Percentiles rank a stretch among this genome's conserved stretches.
Evolutionary conservation across 1,284 basidiomycete genomes (phyloP).

Genomic region (Tylopilus orsonianus): DNA sequence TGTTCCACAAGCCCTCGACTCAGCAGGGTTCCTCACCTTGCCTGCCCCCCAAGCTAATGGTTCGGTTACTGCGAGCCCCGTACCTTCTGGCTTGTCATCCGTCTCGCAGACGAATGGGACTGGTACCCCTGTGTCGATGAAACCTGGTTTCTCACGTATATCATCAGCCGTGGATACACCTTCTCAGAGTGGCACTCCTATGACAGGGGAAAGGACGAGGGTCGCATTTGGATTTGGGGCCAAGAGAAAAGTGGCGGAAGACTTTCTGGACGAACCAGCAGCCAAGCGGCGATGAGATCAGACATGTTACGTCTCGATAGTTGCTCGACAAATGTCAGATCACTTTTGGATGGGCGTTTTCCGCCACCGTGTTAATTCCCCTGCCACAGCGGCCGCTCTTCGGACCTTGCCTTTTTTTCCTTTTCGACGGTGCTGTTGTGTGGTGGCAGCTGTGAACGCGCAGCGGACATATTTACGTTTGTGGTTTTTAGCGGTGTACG

Average conservation of each 20-base stretch:
- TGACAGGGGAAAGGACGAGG: conserved; percentile 62
- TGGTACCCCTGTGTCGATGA: conserved; percentile 61
- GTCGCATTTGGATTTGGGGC: conserved; percentile 72
- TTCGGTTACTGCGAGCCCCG: conserved; percentile 42
- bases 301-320: no score
- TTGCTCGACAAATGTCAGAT: no score
- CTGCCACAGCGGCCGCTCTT: no score
- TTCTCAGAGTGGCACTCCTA: conserved; percentile 52
- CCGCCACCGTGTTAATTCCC: neutral
- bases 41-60: conserved; percentile 53
- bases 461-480: no score
- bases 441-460: neutral
- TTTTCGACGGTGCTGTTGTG: neutral
- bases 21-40: conserved; percentile 66
- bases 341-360: neutral
- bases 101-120: conserved; percentile 38
- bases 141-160: conserved; percentile 76
- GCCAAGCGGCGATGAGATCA: conserved; percentile 45
- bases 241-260: conserved; percentile 75
- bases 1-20: conserved; percentile 45
- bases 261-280: conserved; percentile 47
- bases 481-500: no score
- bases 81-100: conserved; percentile 40
- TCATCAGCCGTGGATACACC: conserved; percentile 52
- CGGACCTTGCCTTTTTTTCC: no score